phyloP scores from a whole-genome alignment of 2,329 filamentous ascomycete species.

The Tolypocladium endophyticum region DNA sequence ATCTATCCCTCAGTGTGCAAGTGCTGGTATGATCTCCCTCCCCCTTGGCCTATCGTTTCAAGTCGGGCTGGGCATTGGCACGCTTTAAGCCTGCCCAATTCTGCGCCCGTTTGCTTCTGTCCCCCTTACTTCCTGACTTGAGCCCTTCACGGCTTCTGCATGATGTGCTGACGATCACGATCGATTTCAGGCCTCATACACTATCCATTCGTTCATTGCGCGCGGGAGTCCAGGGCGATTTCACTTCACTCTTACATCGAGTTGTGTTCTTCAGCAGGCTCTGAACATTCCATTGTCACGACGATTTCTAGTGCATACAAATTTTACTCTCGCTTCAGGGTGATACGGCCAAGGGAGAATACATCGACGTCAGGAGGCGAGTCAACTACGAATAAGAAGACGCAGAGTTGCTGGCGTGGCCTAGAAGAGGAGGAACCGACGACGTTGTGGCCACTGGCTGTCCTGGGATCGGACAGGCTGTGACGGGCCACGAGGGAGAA shows the following conservation, averaged over 20 bases:
- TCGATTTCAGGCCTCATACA: not conserved
- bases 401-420: not conserved
- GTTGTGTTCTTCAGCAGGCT: slow-evolving; percentile 39
- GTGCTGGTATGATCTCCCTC: not conserved
- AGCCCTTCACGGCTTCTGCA: not conserved
- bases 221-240: not conserved
- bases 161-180: not conserved
- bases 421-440: not conserved
- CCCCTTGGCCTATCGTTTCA: not conserved
- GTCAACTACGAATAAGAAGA: no score
- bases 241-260: not conserved
- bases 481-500: not conserved
- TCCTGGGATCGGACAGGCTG: not conserved
- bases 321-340: not conserved
- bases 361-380: not conserved
- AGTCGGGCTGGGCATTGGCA: not conserved
- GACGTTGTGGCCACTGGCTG: not conserved
- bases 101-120: not conserved
- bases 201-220: not conserved
- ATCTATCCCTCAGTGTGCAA: not conserved
- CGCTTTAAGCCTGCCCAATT: not conserved
- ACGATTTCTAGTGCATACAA: not conserved
- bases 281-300: slow-evolving; percentile 30
- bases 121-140: not conserved
- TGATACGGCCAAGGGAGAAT: not conserved